Conservation (phyloP, 2,329 filamentous ascomycete genomes). For the Drechslerella coelobrocha region DNA sequence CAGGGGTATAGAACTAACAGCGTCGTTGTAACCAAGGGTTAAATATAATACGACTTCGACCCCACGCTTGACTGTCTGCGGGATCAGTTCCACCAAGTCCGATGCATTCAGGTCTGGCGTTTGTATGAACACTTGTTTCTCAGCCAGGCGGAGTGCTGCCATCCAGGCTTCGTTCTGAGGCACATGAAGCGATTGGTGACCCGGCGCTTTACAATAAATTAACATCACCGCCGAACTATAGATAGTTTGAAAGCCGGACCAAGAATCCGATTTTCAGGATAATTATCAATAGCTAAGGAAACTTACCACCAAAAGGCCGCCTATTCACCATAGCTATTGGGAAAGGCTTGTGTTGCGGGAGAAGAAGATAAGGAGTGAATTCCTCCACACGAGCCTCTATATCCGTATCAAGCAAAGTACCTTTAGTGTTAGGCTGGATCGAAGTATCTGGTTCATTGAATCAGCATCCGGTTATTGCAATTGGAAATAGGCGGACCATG, state of each 20-base stretch:
- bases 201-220: conserved; percentile 63
- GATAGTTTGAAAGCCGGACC: not conserved
- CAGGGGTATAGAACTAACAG: conserved; percentile 58
- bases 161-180: conserved; percentile 80
- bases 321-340: conserved; percentile 76
- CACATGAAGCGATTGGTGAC: conserved; percentile 37
- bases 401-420: conserved; percentile 59
- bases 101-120: conserved; percentile 78
- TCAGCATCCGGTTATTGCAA: not conserved
- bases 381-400: conserved; percentile 64
- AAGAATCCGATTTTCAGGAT: not conserved
- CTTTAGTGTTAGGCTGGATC: conserved; percentile 62
- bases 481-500: not conserved
- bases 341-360: conserved; percentile 65
- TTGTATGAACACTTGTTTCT: conserved; percentile 74
- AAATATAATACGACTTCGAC: conserved; percentile 74
- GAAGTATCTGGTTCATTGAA: conserved; percentile 62
- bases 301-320: conserved; percentile 62
- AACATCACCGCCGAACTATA: conserved; percentile 58
- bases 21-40: conserved; percentile 80
- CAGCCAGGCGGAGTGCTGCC: conserved; percentile 71
- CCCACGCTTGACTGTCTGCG: conserved; percentile 71
- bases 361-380: conserved; percentile 72
- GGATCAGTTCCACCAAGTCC: conserved; percentile 69
- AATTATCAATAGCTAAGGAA: not conserved